Evolutionary conservation across 345 rosid genomes (phyloP).

Genomic region (Citrus cavaleriei): DNA sequence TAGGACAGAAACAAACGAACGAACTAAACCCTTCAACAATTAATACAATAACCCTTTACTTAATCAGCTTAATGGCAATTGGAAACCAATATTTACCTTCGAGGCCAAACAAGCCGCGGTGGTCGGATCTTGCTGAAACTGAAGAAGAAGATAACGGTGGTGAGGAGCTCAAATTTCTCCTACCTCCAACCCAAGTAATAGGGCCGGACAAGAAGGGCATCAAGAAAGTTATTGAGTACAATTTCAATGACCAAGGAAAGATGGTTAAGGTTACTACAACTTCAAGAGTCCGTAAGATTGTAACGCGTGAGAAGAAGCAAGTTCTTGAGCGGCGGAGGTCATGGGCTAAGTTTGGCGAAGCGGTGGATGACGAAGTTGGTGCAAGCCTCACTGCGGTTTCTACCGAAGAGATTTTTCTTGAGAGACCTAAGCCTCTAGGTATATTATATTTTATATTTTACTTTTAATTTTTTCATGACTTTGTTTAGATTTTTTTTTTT

Average conservation of each 20-base stretch:
- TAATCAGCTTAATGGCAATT: too few relatives aligned
- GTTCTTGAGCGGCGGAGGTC: conserved; percentile 59
- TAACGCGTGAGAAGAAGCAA: conserved; percentile 49
- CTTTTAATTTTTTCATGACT: background rate
- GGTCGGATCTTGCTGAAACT: conserved; percentile 74
- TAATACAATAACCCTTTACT: too few relatives aligned
- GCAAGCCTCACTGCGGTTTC: conserved; percentile 70
- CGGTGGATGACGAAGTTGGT: conserved; percentile 61
- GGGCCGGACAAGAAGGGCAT: conserved; percentile 84
- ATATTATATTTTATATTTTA: too few relatives aligned
- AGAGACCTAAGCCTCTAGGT: conserved; percentile 66
- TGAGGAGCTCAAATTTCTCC: conserved; percentile 58
- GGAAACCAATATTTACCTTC: background rate
- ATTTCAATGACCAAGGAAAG: conserved; percentile 63
- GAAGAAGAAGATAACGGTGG: conserved; percentile 70
- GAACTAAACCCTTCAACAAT: too few relatives aligned
- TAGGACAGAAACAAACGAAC: too few relatives aligned
- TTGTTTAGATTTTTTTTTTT: background rate
- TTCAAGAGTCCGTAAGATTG: conserved; percentile 56
- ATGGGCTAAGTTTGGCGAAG: conserved; percentile 79
- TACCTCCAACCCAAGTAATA: conserved; percentile 67
- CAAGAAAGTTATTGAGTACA: conserved; percentile 66
- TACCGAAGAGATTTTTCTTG: conserved; percentile 64
- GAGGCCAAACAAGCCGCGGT: conserved; percentile 38
- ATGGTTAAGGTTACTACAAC: conserved; percentile 67